Evolutionary conservation across 768 basidiomycete genomes (phyloP).

Genomic region (Roridomyces roridus): DNA sequence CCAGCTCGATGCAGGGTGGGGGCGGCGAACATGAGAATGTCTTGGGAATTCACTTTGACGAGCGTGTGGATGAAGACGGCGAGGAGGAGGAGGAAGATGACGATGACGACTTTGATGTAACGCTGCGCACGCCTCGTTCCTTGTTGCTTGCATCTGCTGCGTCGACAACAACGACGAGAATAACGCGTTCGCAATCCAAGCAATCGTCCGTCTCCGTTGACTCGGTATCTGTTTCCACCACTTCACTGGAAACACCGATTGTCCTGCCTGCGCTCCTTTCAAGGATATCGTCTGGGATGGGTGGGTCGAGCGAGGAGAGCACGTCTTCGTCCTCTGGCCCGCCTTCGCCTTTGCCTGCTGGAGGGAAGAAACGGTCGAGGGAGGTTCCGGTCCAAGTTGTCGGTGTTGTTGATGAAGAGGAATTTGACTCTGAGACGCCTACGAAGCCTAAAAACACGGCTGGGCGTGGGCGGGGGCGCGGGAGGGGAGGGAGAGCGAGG

Average conservation of each 20-base stretch:
- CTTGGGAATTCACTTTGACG: constrained; percentile 20
- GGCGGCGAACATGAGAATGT: constrained; percentile 55
- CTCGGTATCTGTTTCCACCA: not conserved
- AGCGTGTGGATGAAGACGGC: constrained; percentile 35
- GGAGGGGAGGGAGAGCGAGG: no score
- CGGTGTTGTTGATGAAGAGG: no score
- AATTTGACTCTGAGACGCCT: no score
- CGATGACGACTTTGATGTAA: constrained; percentile 71
- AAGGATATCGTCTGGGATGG: constrained; percentile 23
- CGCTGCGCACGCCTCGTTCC: constrained; percentile 66
- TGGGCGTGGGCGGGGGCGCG: no score
- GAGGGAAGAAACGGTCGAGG: constrained; percentile 13
- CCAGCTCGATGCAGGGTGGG: constrained; percentile 64
- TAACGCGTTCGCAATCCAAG: constrained; percentile 16
- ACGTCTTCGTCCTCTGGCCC: not conserved
- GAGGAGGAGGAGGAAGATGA: constrained; percentile 45
- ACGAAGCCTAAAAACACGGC: no score
- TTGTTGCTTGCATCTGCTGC: not conserved
- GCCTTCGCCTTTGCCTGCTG: no score
- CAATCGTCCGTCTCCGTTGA: not conserved
- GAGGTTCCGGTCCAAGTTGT: not conserved
- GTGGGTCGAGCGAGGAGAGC: constrained; percentile 11
- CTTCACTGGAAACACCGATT: no score
- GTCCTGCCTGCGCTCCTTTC: constrained; percentile 12
- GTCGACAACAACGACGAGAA: not conserved